Evolutionary conservation across 2,329 filamentous ascomycete species (phyloP).

Genomic region (Corinectria fuckeliana): DNA sequence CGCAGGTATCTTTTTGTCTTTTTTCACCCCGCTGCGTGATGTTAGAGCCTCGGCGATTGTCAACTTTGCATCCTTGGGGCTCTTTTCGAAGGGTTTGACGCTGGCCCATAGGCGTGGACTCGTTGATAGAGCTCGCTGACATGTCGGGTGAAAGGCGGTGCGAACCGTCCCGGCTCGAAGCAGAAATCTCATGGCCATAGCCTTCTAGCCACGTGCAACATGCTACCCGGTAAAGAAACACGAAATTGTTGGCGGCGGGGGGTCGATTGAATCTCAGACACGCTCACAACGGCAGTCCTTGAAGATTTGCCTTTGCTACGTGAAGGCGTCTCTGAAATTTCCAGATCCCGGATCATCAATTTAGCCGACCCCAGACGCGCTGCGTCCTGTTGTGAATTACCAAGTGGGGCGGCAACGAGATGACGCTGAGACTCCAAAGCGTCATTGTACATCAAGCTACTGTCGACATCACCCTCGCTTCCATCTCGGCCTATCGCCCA

Average conservation of each 20-base stretch:
- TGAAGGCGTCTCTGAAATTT: slow-evolving; percentile 30
- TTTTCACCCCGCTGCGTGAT: not conserved
- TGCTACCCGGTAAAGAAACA: slow-evolving; percentile 16
- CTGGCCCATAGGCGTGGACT: slow-evolving; percentile 15
- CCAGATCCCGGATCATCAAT: slow-evolving; percentile 30
- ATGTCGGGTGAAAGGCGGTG: slow-evolving; percentile 27
- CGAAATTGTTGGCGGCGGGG: slow-evolving; percentile 10
- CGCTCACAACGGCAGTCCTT: not conserved
- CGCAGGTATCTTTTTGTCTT: slow-evolving; percentile 6
- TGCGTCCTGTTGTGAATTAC: not conserved
- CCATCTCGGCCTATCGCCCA: not conserved
- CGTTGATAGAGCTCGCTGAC: slow-evolving; percentile 36
- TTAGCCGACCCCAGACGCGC: slow-evolving; percentile 16
- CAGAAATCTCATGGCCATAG: slow-evolving; percentile 41
- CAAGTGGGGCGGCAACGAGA: slow-evolving; percentile 28
- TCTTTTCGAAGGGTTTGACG: not conserved
- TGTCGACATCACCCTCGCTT: slow-evolving; percentile 6
- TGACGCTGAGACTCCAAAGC: slow-evolving; percentile 32
- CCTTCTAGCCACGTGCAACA: slow-evolving; percentile 15
- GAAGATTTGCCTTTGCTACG: slow-evolving; percentile 24
- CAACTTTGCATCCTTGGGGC: not conserved
- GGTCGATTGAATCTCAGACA: slow-evolving; percentile 5
- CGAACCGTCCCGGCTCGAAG: slow-evolving; percentile 36
- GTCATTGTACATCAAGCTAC: slow-evolving; percentile 32
- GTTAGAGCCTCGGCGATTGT: not conserved